Base-by-base conservation (phyloP, 768 basidiomycete genomes). In the Hydnomerulius pinastri region DNA sequence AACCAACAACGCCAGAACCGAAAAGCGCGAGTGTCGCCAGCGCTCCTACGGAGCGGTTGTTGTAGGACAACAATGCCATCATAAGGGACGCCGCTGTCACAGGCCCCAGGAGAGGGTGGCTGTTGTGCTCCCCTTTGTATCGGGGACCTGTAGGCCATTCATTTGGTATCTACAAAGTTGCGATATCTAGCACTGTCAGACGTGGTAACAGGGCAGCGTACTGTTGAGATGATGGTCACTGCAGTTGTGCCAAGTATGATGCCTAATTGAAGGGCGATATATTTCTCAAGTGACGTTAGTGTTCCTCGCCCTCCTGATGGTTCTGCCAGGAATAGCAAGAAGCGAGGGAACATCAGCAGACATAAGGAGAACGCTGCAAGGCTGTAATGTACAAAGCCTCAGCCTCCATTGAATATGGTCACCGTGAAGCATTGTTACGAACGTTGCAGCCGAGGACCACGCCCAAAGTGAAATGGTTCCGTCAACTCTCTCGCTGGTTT, bases 271-370 rank as follows among this genome's bases (percentile, higher is more conserved):
- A 79, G 63, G 12, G 83, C 75, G 37, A 92, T 77, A 68, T 86
- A 90, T 20, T 74, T 69, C 62, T 92, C 90, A 28, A 92, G 75
- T 3, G 81, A 70, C 2, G 88, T 87, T 42, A 90, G 75, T 17
- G 67, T 58, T 25, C 67, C 68, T 40, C 76, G 72, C 10, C 70
- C 70, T 8, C 67, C 67, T 41, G 71, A 67, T 3, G 78, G 71
- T 48, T 78, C 77, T 11, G 86, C 75, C 46, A 88, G 69, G 65
- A 90, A 89, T 43, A 90, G 77, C 27, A 90, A 71, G 42, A 90
- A 62, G 24, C 81, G 77, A 46, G 90, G 88, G 53, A 76, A 86
- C 27, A 80, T 59, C 4, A 78, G 61, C 41, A 82, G 68, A 57
- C 68, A 68, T 21, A 64, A 44, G 38, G 75, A 68, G 46, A 73